Evolutionary conservation across 495 filamentous ascomycete genomes (phyloP).

Genomic region (Penicillium nucicola): DNA sequence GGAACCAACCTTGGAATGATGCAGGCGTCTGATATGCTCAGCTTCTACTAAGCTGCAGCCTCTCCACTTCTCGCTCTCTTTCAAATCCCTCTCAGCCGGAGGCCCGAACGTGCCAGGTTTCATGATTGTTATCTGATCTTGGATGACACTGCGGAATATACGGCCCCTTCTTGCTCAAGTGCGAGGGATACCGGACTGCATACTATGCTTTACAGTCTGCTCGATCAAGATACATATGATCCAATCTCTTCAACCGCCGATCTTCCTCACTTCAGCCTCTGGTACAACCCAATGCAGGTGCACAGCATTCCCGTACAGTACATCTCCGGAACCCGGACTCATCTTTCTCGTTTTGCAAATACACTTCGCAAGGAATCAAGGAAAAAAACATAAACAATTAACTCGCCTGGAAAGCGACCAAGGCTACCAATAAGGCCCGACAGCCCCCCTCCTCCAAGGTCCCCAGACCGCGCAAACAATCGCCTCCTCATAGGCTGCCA

Average conservation of each 20-base stretch:
- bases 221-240: background rate
- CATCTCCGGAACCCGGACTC: too few relatives aligned
- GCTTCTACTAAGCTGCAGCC: conserved; percentile 14
- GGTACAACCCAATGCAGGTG: background rate
- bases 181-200: too few relatives aligned
- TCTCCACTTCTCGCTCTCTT: conserved; percentile 13
- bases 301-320: background rate
- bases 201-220: too few relatives aligned
- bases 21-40: conserved; percentile 22
- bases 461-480: conserved; percentile 15
- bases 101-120: conserved; percentile 5
- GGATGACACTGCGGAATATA: background rate
- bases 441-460: conserved; percentile 27
- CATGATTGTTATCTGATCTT: conserved; percentile 12
- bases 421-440: conserved; percentile 18
- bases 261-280: background rate
- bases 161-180: background rate
- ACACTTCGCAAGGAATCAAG: background rate
- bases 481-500: conserved; percentile 21
- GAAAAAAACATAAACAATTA: conserved; percentile 6
- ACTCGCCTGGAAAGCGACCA: background rate
- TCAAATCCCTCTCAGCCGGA: background rate
- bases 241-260: too few relatives aligned
- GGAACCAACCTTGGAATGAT: conserved; percentile 13
- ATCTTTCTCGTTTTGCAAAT: background rate